Conservation (phyloP, 179 eudicot genomes). For the Vitellaria paradoxa region DNA sequence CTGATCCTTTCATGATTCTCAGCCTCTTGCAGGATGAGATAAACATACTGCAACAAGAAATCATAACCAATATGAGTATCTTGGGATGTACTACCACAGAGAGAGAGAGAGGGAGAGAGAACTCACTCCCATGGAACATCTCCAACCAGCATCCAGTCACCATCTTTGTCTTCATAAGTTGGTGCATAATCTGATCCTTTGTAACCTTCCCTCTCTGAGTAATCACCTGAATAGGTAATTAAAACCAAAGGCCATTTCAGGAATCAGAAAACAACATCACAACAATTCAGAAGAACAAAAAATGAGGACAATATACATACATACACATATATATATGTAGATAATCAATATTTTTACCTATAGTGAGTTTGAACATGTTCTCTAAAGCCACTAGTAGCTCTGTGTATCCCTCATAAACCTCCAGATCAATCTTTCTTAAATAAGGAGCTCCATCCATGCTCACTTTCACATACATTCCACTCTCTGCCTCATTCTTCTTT, state of each 20-base stretch:
- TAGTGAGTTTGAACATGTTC: slow-evolving; percentile 59
- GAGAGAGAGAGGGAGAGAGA: not conserved
- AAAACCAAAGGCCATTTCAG: no score
- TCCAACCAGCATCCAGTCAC: slow-evolving; percentile 69
- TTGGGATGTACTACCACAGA: not conserved
- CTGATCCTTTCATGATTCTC: slow-evolving; percentile 63
- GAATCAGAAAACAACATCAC: no score
- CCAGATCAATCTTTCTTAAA: slow-evolving; percentile 56
- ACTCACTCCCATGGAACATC: slow-evolving; percentile 66
- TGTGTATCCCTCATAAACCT: slow-evolving; percentile 34
- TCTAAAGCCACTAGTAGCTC: slow-evolving; percentile 59
- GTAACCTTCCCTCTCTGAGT: not conserved
- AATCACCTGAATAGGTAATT: not conserved
- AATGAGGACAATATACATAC: no score
- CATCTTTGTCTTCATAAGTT: slow-evolving; percentile 60
- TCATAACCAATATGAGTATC: not conserved
- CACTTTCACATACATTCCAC: slow-evolving; percentile 46
- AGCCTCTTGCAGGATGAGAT: slow-evolving; percentile 48
- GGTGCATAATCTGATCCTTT: slow-evolving; percentile 15
- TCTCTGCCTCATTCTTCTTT: slow-evolving; percentile 25
- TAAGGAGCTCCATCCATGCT: slow-evolving; percentile 86
- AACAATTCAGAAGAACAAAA: no score
- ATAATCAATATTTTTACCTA: not conserved
- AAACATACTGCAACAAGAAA: slow-evolving; percentile 44
- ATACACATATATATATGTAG: no score